A percentile compares a stretch with the other conserved stretches of the same genome.
Evolutionary conservation across 192 early-diverging fungal genomes (phyloP).

Genomic region (Coemansia sp.): DNA sequence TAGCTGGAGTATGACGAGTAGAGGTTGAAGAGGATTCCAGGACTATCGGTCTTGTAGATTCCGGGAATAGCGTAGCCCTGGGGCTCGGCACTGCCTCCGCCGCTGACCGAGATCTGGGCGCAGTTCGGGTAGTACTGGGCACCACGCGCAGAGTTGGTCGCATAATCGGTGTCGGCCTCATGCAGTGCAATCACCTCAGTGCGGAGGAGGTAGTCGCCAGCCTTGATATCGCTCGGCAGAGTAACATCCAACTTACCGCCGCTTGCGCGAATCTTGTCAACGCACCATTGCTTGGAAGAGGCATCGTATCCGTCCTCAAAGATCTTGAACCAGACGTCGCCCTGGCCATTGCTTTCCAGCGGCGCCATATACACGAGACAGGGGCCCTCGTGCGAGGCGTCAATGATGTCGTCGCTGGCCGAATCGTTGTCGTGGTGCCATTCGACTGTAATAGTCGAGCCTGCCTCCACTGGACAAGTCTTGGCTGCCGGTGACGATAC

Average conservation of each 20-base stretch:
- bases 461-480: constrained; percentile 24
- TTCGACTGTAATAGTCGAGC: constrained; percentile 27
- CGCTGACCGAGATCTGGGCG: constrained; percentile 20
- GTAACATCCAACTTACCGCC: constrained; percentile 28
- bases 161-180: constrained; percentile 16
- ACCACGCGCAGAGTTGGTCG: constrained; percentile 9
- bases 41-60: constrained; percentile 22
- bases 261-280: constrained; percentile 21
- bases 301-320: constrained; percentile 36
- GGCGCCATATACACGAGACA: constrained; percentile 43
- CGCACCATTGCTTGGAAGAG: constrained; percentile 22
- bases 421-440: constrained; percentile 35
- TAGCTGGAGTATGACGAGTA: constrained; percentile 16
- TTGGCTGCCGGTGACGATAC: constrained; percentile 14
- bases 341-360: constrained; percentile 28
- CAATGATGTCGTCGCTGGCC: constrained; percentile 26
- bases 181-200: constrained; percentile 39
- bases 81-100: constrained; percentile 18
- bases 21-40: constrained; percentile 28
- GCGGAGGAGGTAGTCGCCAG: constrained; percentile 40
- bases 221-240: constrained; percentile 26
- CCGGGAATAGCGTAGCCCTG: constrained; percentile 20
- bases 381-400: constrained; percentile 19
- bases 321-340: constrained; percentile 37
- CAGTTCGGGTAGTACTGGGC: constrained; percentile 40